Evolutionary conservation across 2,329 filamentous ascomycete species (phyloP).

Genomic region (Aspergillus pseudotamarii): DNA sequence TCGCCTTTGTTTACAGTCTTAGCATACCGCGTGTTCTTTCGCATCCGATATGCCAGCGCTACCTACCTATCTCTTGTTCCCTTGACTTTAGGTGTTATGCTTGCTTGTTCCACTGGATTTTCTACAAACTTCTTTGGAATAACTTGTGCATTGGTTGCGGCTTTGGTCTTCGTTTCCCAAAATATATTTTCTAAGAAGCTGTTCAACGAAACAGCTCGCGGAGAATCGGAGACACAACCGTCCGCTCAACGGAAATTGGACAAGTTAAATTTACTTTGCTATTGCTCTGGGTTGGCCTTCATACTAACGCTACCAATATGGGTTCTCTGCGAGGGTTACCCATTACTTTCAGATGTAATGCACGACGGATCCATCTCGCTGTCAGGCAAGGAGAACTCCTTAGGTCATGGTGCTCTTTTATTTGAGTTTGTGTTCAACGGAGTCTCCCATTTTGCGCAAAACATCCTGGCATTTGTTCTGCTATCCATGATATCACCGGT

Average conservation of each 20-base stretch:
- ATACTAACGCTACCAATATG: constrained; percentile 86
- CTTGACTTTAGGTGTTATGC: constrained; percentile 88
- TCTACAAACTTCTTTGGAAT: constrained; percentile 89
- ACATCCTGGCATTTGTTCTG: constrained; percentile 90
- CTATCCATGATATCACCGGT: constrained; percentile 93
- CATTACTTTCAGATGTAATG: constrained; percentile 75
- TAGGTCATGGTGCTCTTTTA: constrained; percentile 62
- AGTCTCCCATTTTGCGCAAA: constrained; percentile 93
- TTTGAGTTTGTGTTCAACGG: constrained; percentile 98
- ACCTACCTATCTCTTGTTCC: constrained; percentile 92
- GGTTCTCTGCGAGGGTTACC: constrained; percentile 86
- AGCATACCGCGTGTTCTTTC: constrained; percentile 86
- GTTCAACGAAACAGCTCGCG: constrained; percentile 89
- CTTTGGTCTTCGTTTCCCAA: constrained; percentile 93
- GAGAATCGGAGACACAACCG: constrained; percentile 71
- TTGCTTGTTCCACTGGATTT: constrained; percentile 92
- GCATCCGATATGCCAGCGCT: constrained; percentile 81
- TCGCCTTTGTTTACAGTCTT: constrained; percentile 94
- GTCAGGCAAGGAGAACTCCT: constrained; percentile 73
- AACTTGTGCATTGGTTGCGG: constrained; percentile 82
- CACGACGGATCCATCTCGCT: constrained; percentile 78
- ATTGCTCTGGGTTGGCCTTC: constrained; percentile 93
- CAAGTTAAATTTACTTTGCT: constrained; percentile 94
- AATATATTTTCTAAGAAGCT: constrained; percentile 98
- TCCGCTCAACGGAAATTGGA: constrained; percentile 76